These are phyloP conservation scores for Kodamaea sp. DNA, from an alignment of 1,139 yeast species.

Conservation along the genomic window DNA sequence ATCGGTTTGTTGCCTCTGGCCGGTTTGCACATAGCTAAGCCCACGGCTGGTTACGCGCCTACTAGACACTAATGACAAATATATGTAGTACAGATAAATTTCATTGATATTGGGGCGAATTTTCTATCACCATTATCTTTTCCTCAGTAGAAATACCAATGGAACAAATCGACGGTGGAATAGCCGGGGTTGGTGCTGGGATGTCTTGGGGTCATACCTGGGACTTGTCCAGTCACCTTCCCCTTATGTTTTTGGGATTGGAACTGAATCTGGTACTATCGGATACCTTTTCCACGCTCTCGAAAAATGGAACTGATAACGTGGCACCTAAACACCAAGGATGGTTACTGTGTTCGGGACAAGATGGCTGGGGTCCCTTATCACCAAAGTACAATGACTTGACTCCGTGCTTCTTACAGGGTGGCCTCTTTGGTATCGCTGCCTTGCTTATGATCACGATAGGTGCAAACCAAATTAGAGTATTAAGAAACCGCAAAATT, in stretches of 20 bases:
- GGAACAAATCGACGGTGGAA: slow-evolving; percentile 10
- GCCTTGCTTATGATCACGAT: slow-evolving; percentile 54
- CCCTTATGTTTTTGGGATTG: slow-evolving; percentile 4
- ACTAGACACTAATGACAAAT: too few species aligned
- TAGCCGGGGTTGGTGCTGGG: slow-evolving; percentile 5
- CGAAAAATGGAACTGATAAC: background rate
- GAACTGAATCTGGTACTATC: background rate
- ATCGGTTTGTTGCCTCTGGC: too few species aligned
- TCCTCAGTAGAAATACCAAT: too few species aligned
- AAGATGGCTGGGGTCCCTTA: slow-evolving; percentile 78
- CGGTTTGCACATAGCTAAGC: too few species aligned
- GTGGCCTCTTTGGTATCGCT: slow-evolving; percentile 54
- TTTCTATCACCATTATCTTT: too few species aligned
- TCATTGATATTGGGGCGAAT: too few species aligned
- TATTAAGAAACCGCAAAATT: slow-evolving; percentile 33
- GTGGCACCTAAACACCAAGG: slow-evolving; percentile 1
- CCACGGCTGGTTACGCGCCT: too few species aligned
- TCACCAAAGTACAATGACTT: slow-evolving; percentile 61
- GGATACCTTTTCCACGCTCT: background rate
- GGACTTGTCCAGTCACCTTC: slow-evolving; percentile 10
- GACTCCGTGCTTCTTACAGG: slow-evolving; percentile 83
- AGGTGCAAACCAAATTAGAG: slow-evolving; percentile 50
- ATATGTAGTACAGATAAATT: too few species aligned
- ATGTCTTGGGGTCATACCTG: slow-evolving; percentile 5
- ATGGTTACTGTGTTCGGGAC: slow-evolving; percentile 12